A percentile compares a stretch with the other conserved stretches of the same genome.
phyloP scores from a whole-genome alignment of 2,329 filamentous ascomycete species.

The Nannizzia gypsea region DNA sequence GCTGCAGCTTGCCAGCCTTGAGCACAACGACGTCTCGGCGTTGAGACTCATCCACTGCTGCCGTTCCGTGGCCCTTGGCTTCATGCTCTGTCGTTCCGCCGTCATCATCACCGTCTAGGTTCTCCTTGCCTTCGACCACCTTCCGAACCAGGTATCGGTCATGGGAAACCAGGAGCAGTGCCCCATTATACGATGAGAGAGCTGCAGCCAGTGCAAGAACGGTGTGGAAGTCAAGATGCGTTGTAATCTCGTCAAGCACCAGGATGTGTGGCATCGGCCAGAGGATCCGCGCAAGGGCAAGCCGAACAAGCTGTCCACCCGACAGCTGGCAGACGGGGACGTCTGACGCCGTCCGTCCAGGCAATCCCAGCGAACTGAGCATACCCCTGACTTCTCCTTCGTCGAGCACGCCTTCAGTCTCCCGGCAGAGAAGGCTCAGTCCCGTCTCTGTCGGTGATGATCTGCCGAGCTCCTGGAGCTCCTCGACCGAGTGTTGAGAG shows the following conservation, averaged over 20 bases:
- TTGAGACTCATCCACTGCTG: slow-evolving; percentile 34
- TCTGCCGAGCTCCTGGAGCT: slow-evolving; percentile 46
- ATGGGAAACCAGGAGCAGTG: slow-evolving; percentile 66
- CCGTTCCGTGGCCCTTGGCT: neutral
- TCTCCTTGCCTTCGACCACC: slow-evolving; percentile 52
- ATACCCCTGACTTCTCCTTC: slow-evolving; percentile 59
- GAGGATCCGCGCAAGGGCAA: slow-evolving; percentile 57
- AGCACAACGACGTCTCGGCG: slow-evolving; percentile 50
- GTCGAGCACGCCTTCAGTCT: slow-evolving; percentile 41
- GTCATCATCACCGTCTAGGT: slow-evolving; percentile 33
- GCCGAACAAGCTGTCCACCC: slow-evolving; percentile 62
- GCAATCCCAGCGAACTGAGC: slow-evolving; percentile 57
- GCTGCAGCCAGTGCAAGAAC: slow-evolving; percentile 59
- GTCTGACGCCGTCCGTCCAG: slow-evolving; percentile 59
- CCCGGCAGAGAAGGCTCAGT: slow-evolving; percentile 48
- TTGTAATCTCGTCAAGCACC: slow-evolving; percentile 70
- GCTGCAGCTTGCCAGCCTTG: slow-evolving; percentile 44
- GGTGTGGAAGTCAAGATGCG: slow-evolving; percentile 73
- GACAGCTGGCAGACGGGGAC: slow-evolving; percentile 62
- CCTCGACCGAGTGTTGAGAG: slow-evolving; percentile 66
- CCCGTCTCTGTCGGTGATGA: slow-evolving; percentile 49
- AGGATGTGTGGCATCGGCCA: slow-evolving; percentile 59
- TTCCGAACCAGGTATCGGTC: slow-evolving; percentile 70
- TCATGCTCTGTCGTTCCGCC: slow-evolving; percentile 23
- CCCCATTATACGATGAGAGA: slow-evolving; percentile 57